Conservation (phyloP, 208 protist genomes). For the Trypanosoma grayi region DNA sequence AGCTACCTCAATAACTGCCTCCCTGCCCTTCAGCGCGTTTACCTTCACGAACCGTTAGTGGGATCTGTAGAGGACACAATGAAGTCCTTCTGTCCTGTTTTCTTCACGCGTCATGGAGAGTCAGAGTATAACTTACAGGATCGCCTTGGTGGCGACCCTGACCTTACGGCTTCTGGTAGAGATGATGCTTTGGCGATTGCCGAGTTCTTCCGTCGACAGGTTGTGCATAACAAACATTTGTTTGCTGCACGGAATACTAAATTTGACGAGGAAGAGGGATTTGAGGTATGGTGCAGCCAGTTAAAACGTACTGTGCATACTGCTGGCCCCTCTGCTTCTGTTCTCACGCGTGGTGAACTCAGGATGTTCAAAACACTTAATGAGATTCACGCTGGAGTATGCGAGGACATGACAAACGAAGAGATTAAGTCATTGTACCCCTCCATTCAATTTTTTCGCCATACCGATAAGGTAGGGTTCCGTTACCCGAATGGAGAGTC, state of each 20-base stretch:
- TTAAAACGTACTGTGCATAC: constrained; percentile 67
- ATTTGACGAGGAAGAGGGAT: constrained; percentile 48
- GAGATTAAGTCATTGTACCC: constrained; percentile 71
- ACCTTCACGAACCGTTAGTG: constrained; percentile 44
- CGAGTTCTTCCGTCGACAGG: constrained; percentile 58
- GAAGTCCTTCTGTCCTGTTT: constrained; percentile 58
- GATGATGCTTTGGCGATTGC: constrained; percentile 54
- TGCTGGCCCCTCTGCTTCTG: constrained; percentile 44
- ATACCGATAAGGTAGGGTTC: constrained; percentile 79
- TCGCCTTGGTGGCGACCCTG: constrained; percentile 75
- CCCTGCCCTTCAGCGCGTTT: constrained; percentile 39
- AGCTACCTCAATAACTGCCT: constrained; percentile 64
- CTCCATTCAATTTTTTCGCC: constrained; percentile 57
- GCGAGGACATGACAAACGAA: constrained; percentile 85
- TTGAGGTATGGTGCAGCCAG: constrained; percentile 84
- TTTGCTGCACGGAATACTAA: constrained; percentile 31
- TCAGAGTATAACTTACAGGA: constrained; percentile 86
- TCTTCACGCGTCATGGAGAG: constrained; percentile 80
- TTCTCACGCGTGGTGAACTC: constrained; percentile 38
- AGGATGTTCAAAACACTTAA: constrained; percentile 66
- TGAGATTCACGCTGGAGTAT: constrained; percentile 87
- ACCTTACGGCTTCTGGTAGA: constrained; percentile 53
- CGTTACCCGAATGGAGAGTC: constrained; percentile 85
- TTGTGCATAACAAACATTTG: constrained; percentile 38
- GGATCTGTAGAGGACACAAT: constrained; percentile 44